These are phyloP conservation scores for Rubia peregrina DNA, from an alignment of 305 asterid species.

Conservation along the genomic window DNA sequence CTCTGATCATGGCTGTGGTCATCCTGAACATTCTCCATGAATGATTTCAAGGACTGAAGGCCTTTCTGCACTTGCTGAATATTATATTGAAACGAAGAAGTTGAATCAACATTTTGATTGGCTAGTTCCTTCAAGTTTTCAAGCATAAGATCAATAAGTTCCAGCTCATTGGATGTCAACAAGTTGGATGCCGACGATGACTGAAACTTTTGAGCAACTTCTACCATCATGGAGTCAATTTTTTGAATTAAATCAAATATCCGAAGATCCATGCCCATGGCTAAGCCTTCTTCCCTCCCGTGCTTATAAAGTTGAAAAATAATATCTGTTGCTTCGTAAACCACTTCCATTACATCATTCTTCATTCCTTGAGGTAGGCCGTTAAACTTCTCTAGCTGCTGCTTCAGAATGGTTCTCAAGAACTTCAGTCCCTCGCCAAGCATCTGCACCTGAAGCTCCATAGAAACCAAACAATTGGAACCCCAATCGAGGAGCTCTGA, in stretches of 20 bases:
- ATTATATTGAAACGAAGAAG: background rate
- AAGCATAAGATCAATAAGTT: background rate
- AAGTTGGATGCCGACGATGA: background rate
- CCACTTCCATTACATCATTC: background rate
- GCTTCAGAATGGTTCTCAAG: constrained; percentile 7
- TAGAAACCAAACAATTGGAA: background rate
- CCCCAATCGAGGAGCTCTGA: constrained; percentile 5
- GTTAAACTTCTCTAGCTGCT: background rate
- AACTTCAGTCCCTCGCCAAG: constrained; percentile 1
- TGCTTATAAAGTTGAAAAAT: background rate
- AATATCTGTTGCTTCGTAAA: background rate
- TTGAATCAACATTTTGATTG: background rate
- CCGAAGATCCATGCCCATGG: background rate
- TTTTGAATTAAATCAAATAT: background rate
- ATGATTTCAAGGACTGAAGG: background rate
- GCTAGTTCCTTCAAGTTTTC: constrained; percentile 6
- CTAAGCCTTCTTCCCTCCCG: background rate
- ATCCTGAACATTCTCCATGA: constrained; percentile 3
- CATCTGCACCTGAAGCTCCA: constrained; percentile 8
- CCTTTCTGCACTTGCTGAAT: background rate
- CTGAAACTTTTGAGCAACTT: background rate
- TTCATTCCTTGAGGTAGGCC: background rate
- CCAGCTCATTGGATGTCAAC: background rate
- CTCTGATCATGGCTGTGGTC: background rate
- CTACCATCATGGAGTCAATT: background rate